Percentiles rank a stretch among this genome's conserved stretches.
These are phyloP conservation scores for Aspergillaceae sp. DNA, from an alignment of 2,329 filamentous ascomycete genomes.

Conservation along the genomic window DNA sequence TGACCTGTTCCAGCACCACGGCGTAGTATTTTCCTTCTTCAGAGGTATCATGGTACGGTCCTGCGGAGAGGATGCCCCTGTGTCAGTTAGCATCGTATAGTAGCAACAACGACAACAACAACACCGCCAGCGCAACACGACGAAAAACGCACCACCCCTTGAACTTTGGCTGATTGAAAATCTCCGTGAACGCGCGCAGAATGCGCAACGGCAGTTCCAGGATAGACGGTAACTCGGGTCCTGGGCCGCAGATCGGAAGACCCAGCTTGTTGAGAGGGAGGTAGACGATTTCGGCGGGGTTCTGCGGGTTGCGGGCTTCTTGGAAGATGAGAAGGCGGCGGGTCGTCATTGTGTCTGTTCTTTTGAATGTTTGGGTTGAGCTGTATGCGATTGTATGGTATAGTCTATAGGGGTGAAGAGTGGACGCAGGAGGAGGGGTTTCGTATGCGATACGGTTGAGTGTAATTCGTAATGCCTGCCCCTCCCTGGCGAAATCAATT, in stretches of 20 bases:
- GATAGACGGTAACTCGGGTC: constrained; percentile 25
- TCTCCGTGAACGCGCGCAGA: constrained; percentile 30
- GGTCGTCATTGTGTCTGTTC: constrained; percentile 5
- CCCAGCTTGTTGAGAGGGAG: constrained; percentile 29
- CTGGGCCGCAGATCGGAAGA: constrained; percentile 26
- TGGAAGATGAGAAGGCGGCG: constrained; percentile 31
- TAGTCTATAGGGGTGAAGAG: too few species aligned
- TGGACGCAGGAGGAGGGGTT: background rate
- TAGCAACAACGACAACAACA: background rate
- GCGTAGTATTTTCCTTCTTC: constrained; percentile 32
- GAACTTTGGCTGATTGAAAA: constrained; percentile 31
- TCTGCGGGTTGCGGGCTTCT: constrained; percentile 25
- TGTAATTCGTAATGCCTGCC: background rate
- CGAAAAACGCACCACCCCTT: constrained; percentile 25
- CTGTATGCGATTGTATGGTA: background rate
- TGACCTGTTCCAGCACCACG: constrained; percentile 26
- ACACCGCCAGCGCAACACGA: background rate
- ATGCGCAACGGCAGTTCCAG: constrained; percentile 27
- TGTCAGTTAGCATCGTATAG: background rate
- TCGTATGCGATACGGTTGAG: background rate
- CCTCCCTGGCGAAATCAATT: too few species aligned
- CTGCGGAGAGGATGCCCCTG: constrained; percentile 27
- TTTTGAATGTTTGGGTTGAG: background rate
- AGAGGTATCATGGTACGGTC: constrained; percentile 28
- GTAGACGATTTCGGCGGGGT: constrained; percentile 21